phyloP scores from a whole-genome alignment of 768 basidiomycete genomes.

The Hericium alpestre region DNA sequence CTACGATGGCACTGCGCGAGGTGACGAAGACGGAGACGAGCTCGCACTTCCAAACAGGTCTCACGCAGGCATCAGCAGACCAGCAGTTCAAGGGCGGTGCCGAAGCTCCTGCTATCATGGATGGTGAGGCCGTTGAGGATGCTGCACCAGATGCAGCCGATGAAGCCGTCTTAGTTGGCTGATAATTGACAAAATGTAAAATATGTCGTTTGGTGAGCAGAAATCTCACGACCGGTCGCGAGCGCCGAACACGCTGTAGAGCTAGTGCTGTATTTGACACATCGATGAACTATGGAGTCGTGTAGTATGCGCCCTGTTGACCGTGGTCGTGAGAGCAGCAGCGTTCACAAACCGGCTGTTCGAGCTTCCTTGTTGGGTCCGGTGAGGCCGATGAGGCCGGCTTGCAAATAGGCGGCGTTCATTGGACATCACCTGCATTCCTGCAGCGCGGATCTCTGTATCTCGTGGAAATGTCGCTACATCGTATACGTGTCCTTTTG shows the following conservation, averaged over 20 bases:
- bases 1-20: slow-evolving; percentile 95
- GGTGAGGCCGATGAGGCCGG: not conserved
- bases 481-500: not conserved
- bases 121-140: no score
- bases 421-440: slow-evolving; percentile 1
- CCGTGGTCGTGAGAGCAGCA: not conserved
- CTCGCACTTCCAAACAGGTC: slow-evolving; percentile 75
- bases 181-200: not conserved
- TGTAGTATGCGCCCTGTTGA: no score
- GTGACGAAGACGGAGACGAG: slow-evolving; percentile 94
- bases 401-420: not conserved
- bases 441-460: not conserved
- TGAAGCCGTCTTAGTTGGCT: not conserved
- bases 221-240: no score
- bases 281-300: no score
- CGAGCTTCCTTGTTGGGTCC: not conserved
- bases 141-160: slow-evolving; percentile 10
- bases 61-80: slow-evolving; percentile 72
- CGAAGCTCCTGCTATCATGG: slow-evolving; percentile 20
- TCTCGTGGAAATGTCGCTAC: not conserved
- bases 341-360: no score
- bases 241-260: no score
- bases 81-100: slow-evolving; percentile 64
- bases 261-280: no score
- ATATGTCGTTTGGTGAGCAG: no score